Evolutionary conservation across 371 early-diverging fungal genomes (phyloP).

Genomic region (Amoeboradix gromovi): DNA sequence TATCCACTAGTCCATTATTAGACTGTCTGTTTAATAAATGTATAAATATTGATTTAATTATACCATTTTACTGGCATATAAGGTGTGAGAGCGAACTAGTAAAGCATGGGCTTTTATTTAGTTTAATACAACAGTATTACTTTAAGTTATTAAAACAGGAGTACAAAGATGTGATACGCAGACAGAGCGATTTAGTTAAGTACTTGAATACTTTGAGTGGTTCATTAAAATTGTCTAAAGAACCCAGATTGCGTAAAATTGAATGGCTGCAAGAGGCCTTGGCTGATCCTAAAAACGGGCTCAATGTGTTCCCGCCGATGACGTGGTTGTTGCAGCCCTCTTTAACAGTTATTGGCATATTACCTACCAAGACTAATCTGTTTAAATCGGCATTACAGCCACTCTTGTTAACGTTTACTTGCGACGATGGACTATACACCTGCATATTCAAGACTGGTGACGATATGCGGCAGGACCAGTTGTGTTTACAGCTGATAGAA

Average conservation of each 20-base stretch:
- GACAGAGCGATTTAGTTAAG: conserved; percentile 55
- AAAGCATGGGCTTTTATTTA: too few relatives aligned
- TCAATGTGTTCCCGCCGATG: conserved; percentile 38
- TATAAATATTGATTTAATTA: not conserved
- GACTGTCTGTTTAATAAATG: not conserved
- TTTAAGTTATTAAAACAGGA: not conserved
- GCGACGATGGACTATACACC: conserved; percentile 16
- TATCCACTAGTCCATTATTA: not conserved
- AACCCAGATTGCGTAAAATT: conserved; percentile 18
- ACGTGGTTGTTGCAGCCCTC: conserved; percentile 61
- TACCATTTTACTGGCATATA: too few relatives aligned
- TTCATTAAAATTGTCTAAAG: not conserved
- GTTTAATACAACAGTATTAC: too few relatives aligned
- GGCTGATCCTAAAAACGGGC: conserved; percentile 42
- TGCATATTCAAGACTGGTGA: conserved; percentile 91
- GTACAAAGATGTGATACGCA: conserved; percentile 23
- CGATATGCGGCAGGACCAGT: conserved; percentile 85
- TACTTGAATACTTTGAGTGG: conserved; percentile 16
- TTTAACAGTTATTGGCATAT: conserved; percentile 46
- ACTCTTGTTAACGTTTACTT: conserved; percentile 13
- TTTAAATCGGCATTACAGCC: conserved; percentile 47
- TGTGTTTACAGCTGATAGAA: conserved; percentile 76
- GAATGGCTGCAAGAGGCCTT: conserved; percentile 39
- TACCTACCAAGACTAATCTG: conserved; percentile 36
- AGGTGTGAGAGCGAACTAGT: too few relatives aligned